Evolutionary conservation across 768 basidiomycete species (phyloP).

Genomic region (Pleurotus platypus): DNA sequence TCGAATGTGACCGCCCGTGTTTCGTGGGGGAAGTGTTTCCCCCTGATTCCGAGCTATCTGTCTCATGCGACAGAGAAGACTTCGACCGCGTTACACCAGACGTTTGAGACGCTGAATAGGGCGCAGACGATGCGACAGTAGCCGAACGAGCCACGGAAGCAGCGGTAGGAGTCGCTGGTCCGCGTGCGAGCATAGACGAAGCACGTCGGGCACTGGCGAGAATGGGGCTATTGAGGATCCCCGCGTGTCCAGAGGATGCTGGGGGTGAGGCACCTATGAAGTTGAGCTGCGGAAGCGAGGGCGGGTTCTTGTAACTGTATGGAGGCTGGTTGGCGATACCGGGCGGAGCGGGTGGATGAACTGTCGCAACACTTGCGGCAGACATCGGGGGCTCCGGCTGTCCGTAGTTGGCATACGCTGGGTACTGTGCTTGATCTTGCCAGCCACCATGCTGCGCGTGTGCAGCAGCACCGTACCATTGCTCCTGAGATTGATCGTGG

Average conservation of each 20-base stretch:
- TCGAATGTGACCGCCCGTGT: constrained; percentile 5
- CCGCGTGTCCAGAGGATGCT: not conserved
- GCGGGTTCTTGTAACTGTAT: not conserved
- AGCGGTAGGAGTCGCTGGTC: not conserved
- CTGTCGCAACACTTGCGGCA: not conserved
- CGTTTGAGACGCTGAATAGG: not conserved
- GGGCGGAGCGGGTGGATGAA: not conserved
- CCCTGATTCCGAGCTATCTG: not conserved
- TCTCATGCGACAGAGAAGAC: not conserved
- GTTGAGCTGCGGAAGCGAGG: constrained; percentile 3
- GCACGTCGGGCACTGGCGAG: not conserved
- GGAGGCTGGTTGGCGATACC: not conserved
- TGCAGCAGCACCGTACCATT: not conserved
- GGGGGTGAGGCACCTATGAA: constrained; percentile 7
- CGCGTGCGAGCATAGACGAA: constrained; percentile 2
- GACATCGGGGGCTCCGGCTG: constrained; percentile 2
- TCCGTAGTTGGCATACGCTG: not conserved
- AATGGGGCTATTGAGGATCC: constrained; percentile 2
- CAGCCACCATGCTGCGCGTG: constrained; percentile 3
- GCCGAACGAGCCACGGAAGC: constrained; percentile 1
- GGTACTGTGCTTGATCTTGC: constrained; percentile 3
- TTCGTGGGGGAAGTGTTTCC: not conserved
- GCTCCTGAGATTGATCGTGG: constrained; percentile 5
- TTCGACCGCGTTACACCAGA: not conserved
- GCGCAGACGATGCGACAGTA: not conserved